Evolutionary conservation across 2,329 filamentous ascomycete species (phyloP).

Genomic region (Pseudogymnoascus sp.): DNA sequence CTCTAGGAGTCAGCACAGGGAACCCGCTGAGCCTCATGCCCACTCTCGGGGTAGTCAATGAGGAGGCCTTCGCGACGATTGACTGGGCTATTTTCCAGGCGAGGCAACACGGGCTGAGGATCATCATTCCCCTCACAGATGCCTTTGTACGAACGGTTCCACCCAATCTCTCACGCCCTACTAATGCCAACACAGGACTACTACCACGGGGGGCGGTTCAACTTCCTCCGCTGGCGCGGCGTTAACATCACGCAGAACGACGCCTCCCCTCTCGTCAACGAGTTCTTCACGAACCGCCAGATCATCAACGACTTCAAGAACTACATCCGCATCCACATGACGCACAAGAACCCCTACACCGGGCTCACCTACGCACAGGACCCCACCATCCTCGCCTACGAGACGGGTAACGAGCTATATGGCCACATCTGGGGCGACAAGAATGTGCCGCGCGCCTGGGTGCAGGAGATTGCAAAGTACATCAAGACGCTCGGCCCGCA

Average conservation of each 20-base stretch:
- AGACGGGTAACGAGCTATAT: slow-evolving; percentile 41
- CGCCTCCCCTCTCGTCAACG: slow-evolving; percentile 29
- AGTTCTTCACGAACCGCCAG: slow-evolving; percentile 37
- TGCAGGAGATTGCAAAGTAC: slow-evolving; percentile 32
- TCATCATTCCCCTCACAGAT: slow-evolving; percentile 38
- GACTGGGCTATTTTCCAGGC: slow-evolving; percentile 41
- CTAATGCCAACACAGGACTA: slow-evolving; percentile 30
- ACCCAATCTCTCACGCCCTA: neutral
- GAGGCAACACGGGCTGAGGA: slow-evolving; percentile 34
- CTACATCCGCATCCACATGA: slow-evolving; percentile 36
- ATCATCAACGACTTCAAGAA: slow-evolving; percentile 37
- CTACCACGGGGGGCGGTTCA: slow-evolving; percentile 42
- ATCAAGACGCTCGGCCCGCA: slow-evolving; percentile 34
- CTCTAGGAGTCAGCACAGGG: slow-evolving; percentile 37
- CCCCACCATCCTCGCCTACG: slow-evolving; percentile 41
- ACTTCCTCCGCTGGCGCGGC: slow-evolving; percentile 38
- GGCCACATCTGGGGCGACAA: slow-evolving; percentile 36
- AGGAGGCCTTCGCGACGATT: slow-evolving; percentile 36
- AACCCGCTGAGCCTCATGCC: slow-evolving; percentile 41
- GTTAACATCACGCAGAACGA: slow-evolving; percentile 32
- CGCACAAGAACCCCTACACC: slow-evolving; percentile 38
- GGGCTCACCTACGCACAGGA: slow-evolving; percentile 39
- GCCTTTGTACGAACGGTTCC: slow-evolving; percentile 31
- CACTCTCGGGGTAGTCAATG: slow-evolving; percentile 32
- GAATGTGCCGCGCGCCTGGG: slow-evolving; percentile 36